Conservation (phyloP, 176 grass and related monocot genomes). For the Zoysia pacifica region DNA sequence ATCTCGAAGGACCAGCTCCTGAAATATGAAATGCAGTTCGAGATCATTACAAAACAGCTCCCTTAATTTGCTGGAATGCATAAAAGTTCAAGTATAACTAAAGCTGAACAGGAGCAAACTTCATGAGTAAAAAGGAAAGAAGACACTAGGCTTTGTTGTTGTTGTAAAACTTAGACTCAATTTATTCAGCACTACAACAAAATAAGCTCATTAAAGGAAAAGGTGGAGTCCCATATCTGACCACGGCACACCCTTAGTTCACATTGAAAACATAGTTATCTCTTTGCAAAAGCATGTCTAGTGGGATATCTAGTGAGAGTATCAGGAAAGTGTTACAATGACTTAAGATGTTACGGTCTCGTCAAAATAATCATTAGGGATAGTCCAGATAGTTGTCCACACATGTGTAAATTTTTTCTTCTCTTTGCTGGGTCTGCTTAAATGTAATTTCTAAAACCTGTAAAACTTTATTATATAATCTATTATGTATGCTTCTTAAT, state of each 20-base stretch:
- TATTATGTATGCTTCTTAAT: not conserved
- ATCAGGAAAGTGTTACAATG: not conserved
- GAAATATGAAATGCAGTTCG: slow-evolving; percentile 40
- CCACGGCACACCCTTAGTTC: not conserved
- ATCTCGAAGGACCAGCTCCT: slow-evolving; percentile 93
- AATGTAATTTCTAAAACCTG: not conserved
- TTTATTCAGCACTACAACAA: not conserved
- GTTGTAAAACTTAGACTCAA: not conserved
- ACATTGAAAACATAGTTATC: not conserved
- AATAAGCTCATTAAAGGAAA: too few relatives aligned
- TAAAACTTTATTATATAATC: not conserved
- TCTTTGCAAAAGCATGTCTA: not conserved
- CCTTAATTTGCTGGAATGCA: not conserved
- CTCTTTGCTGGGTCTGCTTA: not conserved
- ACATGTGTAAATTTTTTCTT: not conserved
- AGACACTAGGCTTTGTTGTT: not conserved
- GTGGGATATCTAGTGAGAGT: not conserved
- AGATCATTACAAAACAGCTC: slow-evolving; percentile 8
- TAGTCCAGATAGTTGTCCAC: not conserved
- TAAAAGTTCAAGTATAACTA: not conserved
- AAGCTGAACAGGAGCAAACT: not conserved
- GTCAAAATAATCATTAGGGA: not conserved
- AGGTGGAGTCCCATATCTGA: not conserved
- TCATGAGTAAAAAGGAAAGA: not conserved
- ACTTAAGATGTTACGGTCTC: not conserved